Percentiles rank a stretch among this genome's conserved stretches.
These are phyloP conservation scores for Wickerhamiella allomyrinae DNA, from an alignment of 805 yeast genomes.

Conservation along the genomic window DNA sequence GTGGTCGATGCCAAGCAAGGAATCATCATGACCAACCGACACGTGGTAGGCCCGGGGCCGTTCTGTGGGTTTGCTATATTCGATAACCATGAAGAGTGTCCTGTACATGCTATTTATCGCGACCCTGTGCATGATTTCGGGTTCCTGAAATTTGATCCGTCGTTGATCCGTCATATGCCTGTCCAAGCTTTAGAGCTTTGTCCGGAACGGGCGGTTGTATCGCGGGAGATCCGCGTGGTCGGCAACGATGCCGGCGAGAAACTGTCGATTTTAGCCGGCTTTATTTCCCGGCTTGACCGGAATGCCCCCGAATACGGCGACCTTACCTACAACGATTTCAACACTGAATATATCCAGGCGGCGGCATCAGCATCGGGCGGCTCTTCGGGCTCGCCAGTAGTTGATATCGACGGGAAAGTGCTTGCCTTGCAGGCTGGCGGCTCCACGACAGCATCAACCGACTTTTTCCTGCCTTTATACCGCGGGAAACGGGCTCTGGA, in stretches of 20 bases:
- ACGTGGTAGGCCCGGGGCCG: constrained; percentile 93
- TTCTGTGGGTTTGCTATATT: constrained; percentile 83
- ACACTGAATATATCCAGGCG: constrained; percentile 88
- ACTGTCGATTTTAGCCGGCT: constrained; percentile 75
- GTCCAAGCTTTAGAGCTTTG: constrained; percentile 49
- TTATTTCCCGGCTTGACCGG: constrained; percentile 69
- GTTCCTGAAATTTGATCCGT: constrained; percentile 64
- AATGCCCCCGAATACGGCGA: constrained; percentile 91
- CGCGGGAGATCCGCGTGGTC: constrained; percentile 83
- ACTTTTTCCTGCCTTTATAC: constrained; percentile 76
- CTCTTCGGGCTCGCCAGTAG: constrained; percentile 93
- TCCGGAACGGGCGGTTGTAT: constrained; percentile 82
- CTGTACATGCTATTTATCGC: constrained; percentile 70
- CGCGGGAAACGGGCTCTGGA: constrained; percentile 69
- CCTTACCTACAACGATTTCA: constrained; percentile 78
- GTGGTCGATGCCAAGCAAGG: constrained; percentile 77
- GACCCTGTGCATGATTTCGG: constrained; percentile 97
- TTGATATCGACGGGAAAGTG: constrained; percentile 71
- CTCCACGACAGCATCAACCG: constrained; percentile 78
- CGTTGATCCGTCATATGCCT: constrained; percentile 54
- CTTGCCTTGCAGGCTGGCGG: constrained; percentile 95
- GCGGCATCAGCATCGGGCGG: constrained; percentile 96
- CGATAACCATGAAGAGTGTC: constrained; percentile 89
- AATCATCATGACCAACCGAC: constrained; percentile 78
- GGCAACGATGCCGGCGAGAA: constrained; percentile 97